Base-by-base conservation (phyloP, 257 asterid genomes). In the Paulownia fortunei region DNA sequence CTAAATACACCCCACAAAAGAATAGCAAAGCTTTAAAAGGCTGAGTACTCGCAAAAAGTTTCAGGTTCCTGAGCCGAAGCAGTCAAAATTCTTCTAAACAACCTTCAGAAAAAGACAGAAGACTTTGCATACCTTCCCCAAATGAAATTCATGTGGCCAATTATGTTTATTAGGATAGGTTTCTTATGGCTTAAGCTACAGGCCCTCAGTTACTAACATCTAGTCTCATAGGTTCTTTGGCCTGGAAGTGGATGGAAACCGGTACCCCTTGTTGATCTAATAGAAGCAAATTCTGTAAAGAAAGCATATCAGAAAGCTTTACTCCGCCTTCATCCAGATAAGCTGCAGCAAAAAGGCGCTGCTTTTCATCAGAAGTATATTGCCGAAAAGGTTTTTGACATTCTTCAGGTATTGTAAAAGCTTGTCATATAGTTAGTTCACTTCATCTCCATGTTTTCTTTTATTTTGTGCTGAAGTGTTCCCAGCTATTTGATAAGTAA, bases 261-360 rank as follows among this genome's bases (percentile, higher is more conserved):
- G n/a, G 93, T 96, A 36, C 92, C 99, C 0, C 89, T 92, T n/a
- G 89, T 92, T 51, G 93, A 93, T 86, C 86, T 96, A 52, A 89
- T 96, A 10, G 99, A 96, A 81, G 84, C 87, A 56, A 96, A 79
- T 73, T 76, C 94, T 19, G 98, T 96, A 52, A 96, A 91, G 80
- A 88, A 91, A 77, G 90, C 97, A 0, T 95, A 93, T 77, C 98
- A 92, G 81, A 93, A 89, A 84, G 99, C 98, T 39, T 66, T 96
- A 67, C 96, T 96, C 18, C 86, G 91, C 63, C 76, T 96, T 16
- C 98, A 96, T 86, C 99, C 99, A 0, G 99, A 96, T 88, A 96
- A 96, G 87, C 87, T 96, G 82, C 99, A 95, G 83, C 98, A 96
- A 80, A 96, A 93, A 76, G 94, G 91, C 70, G 98, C 97, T 63